phyloP scores from a whole-genome alignment of 2,329 filamentous ascomycete species.

The Lanzia echinophila region DNA sequence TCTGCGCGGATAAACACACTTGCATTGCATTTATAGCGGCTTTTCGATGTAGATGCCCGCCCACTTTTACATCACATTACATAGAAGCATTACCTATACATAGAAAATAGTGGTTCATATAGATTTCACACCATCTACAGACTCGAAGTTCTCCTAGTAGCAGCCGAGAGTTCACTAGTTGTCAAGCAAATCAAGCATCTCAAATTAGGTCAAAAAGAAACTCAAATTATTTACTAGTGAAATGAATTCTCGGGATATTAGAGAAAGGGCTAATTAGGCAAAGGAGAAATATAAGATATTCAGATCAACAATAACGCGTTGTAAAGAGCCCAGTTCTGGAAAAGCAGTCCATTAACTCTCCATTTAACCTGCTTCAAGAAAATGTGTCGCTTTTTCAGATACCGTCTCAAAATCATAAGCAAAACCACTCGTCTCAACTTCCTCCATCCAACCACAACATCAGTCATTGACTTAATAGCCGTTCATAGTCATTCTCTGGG shows the following conservation, averaged over 20 bases:
- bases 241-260: conserved; percentile 29
- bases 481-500: conserved; percentile 97
- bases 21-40: too few relatives aligned
- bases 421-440: conserved; percentile 12
- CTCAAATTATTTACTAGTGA: conserved; percentile 20
- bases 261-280: conserved; percentile 32
- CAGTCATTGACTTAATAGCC: conserved; percentile 63
- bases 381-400: conserved; percentile 31
- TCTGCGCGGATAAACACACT: too few relatives aligned
- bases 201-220: background rate
- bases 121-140: too few relatives aligned
- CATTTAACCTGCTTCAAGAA: conserved; percentile 27
- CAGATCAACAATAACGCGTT: conserved; percentile 24
- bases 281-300: conserved; percentile 29
- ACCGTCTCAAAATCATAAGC: conserved; percentile 26
- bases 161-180: background rate
- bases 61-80: too few relatives aligned
- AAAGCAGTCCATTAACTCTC: conserved; percentile 23
- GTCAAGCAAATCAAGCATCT: background rate
- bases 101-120: too few relatives aligned
- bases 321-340: conserved; percentile 21
- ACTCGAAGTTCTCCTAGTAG: too few relatives aligned
- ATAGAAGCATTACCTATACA: too few relatives aligned
- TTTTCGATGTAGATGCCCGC: too few relatives aligned
- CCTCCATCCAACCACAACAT: conserved; percentile 2